phyloP scores from a whole-genome alignment of 768 basidiomycete species.

The Tricholoma flavovirens region DNA sequence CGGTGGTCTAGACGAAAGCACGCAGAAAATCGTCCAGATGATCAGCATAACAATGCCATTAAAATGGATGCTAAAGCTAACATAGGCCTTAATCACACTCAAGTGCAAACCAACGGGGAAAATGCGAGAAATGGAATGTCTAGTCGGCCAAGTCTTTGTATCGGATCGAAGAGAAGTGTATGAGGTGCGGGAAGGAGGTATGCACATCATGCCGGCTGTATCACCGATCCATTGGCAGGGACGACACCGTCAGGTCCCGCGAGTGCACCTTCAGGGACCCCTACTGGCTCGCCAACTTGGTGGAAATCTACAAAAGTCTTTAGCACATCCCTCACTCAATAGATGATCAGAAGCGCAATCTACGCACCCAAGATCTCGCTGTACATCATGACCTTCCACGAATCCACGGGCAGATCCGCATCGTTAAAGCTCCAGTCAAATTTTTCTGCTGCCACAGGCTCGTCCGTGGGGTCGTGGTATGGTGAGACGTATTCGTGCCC shows the following conservation, averaged over 20 bases:
- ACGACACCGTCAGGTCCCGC: conserved; percentile 49
- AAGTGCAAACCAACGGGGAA: background rate
- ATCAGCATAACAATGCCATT: background rate
- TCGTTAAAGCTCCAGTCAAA: conserved; percentile 99
- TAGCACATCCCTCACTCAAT: background rate
- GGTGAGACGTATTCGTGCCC: conserved; percentile 92
- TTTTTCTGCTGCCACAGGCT: conserved; percentile 87
- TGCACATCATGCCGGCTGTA: background rate
- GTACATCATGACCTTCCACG: conserved; percentile 99
- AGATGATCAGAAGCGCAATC: background rate
- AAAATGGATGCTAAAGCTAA: background rate
- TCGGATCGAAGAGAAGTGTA: background rate
- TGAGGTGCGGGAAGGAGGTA: background rate
- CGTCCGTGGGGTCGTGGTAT: conserved; percentile 98
- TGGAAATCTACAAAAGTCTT: conserved; percentile 57
- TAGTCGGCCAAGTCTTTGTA: background rate
- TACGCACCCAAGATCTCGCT: conserved; percentile 88
- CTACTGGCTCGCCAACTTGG: conserved; percentile 59
- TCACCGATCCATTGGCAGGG: background rate
- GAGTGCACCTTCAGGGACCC: conserved; percentile 63
- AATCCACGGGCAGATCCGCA: conserved; percentile 95
- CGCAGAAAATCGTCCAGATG: background rate
- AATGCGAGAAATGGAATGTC: background rate
- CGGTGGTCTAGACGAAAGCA: background rate
- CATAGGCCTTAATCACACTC: background rate